A percentile compares a stretch with the other conserved stretches of the same genome.
Conservation (phyloP, 495 filamentous ascomycete genomes). For the Tuber borchii region DNA sequence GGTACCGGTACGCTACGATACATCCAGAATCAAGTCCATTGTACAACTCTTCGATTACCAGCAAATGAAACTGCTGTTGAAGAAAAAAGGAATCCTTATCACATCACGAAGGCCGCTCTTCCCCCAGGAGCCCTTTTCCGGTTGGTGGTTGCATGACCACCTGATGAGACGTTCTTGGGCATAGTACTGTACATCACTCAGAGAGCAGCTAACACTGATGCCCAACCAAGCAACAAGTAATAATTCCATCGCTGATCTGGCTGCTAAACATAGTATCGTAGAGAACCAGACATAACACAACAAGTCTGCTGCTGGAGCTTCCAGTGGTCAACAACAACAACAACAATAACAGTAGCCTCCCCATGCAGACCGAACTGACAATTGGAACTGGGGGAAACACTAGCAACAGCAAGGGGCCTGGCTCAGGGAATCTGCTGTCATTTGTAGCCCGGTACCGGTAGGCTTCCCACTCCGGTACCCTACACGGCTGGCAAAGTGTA, state of each 20-base stretch:
- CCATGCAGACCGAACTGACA: not conserved
- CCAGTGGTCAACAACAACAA: not conserved
- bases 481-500: not conserved
- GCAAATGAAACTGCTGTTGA: not conserved
- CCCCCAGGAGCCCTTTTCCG: not conserved
- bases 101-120: not conserved
- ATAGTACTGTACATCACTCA: not conserved
- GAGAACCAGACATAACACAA: not conserved
- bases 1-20: not conserved
- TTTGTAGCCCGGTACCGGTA: not conserved
- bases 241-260: not conserved
- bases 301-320: not conserved
- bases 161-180: not conserved
- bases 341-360: not conserved
- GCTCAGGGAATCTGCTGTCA: not conserved
- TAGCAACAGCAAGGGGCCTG: not conserved
- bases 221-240: not conserved
- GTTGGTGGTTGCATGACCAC: not conserved
- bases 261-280: not conserved
- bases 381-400: not conserved
- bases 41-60: not conserved
- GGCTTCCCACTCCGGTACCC: not conserved
- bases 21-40: not conserved
- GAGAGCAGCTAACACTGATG: not conserved
- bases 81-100: conserved; percentile 1